A percentile compares a stretch with the other conserved stretches of the same genome.
Conservation (phyloP, 2,329 filamentous ascomycete genomes). For the Cladosporium austrohemisphaericum region DNA sequence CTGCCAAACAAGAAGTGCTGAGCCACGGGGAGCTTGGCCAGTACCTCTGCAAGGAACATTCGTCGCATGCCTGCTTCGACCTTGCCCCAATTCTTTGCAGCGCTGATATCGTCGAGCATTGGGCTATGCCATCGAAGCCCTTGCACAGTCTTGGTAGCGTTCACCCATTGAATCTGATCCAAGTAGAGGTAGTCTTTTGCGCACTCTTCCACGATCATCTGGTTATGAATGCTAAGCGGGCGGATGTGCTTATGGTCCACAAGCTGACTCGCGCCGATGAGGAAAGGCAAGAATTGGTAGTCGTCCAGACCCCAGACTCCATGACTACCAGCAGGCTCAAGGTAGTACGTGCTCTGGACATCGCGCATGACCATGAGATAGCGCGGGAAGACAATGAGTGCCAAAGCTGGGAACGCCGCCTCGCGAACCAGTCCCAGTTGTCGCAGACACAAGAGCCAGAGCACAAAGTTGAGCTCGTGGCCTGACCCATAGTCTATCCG, state of each 20-base stretch:
- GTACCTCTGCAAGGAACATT: slow-evolving; percentile 92
- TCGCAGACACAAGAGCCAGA: slow-evolving; percentile 94
- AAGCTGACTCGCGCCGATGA: slow-evolving; percentile 48
- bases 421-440: slow-evolving; percentile 64
- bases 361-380: slow-evolving; percentile 85
- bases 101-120: slow-evolving; percentile 96
- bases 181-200: slow-evolving; percentile 82
- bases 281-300: slow-evolving; percentile 52
- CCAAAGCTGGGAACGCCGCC: slow-evolving; percentile 67
- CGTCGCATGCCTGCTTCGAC: slow-evolving; percentile 92
- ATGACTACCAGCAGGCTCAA: slow-evolving; percentile 67
- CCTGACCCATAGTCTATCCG: slow-evolving; percentile 96
- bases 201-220: slow-evolving; percentile 82
- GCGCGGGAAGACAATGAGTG: slow-evolving; percentile 72
- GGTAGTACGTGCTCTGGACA: slow-evolving; percentile 88
- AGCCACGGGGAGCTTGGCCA: slow-evolving; percentile 94
- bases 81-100: slow-evolving; percentile 84
- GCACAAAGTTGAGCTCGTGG: slow-evolving; percentile 94
- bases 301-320: slow-evolving; percentile 53
- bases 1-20: slow-evolving; percentile 96
- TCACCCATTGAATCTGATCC: slow-evolving; percentile 89
- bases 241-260: slow-evolving; percentile 63
- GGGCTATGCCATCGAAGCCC: slow-evolving; percentile 94
- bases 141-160: slow-evolving; percentile 92
- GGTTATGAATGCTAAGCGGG: slow-evolving; percentile 70